Conservation (phyloP, 208 protist species). For the Tetramitus jugosus region DNA sequence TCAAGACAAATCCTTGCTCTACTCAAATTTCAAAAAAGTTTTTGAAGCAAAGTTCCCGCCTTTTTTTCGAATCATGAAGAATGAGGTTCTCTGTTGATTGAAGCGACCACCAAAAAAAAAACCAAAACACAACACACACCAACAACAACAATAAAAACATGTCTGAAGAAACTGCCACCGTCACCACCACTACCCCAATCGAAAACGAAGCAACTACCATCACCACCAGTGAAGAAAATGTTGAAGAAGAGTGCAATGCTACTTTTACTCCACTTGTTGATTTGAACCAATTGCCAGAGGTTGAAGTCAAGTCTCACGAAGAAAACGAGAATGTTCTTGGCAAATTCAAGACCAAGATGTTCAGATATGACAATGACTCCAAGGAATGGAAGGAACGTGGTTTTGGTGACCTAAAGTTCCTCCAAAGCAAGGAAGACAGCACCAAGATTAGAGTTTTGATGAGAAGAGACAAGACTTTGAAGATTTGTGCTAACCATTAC, state of each 20-base stretch:
- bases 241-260: slow-evolving; percentile 14
- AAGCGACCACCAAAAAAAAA: no score
- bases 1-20: no score
- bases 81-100: no score
- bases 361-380: slow-evolving; percentile 48
- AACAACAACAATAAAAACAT: no score
- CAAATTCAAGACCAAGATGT: slow-evolving; percentile 54
- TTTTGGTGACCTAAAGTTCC: slow-evolving; percentile 57
- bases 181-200: no score
- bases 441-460: slow-evolving; percentile 63
- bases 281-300: slow-evolving; percentile 27
- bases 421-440: slow-evolving; percentile 52
- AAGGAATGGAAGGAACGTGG: slow-evolving; percentile 74
- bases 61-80: no score
- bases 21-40: no score
- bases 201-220: no score
- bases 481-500: slow-evolving; percentile 71
- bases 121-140: no score
- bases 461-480: slow-evolving; percentile 71
- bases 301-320: slow-evolving; percentile 49
- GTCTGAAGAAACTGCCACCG: no score
- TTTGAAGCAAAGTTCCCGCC: no score
- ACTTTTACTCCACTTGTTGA: not conserved
- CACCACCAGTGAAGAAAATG: not conserved
- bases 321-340: slow-evolving; percentile 43